Evolutionary conservation across 176 grass and related monocot species (phyloP), one percentile per base, ranked within the genome.

Genomic region (Olyra latifolia): DNA sequence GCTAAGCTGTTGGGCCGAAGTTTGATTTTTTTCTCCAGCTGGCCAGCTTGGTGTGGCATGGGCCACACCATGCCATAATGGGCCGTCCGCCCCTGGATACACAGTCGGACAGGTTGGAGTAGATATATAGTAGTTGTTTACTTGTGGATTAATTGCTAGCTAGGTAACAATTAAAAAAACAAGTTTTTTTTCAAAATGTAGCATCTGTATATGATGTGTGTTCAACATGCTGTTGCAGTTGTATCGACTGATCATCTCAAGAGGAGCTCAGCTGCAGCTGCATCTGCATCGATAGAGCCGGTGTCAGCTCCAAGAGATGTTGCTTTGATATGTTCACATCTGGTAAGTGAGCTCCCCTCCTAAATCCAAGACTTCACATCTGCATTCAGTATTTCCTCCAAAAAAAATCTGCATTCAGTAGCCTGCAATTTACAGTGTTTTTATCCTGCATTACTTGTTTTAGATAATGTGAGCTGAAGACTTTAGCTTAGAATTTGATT

Each of bases 281-380:
- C n/a, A n/a, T n/a, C 27, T 25, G 23, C 48, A 23, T 47, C 9
- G 4, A 16, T 16, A 13, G 81, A 95, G 24, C 90, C 92, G 7
- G 23, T 80, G 2, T 73, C 62, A 6, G 90, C 77, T 11, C 79
- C 90, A 15, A 85, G 39, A 6, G 79, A 84, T 57, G 56, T 91
- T 66, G 90, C 84, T 76, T 65, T 98, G n/a, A 95, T 98, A 82
- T 98, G 96, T 98, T 98, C 79, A 98, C 96, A 52, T 98, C 96
- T 85, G 96, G 95, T 98, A 91, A 82, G 54, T 69, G 0, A 74
- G 15, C 10, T 62, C 38, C 49, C 35, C 7, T 41, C 5, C 56
- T 23, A 3, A 10, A 9, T 49, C 3, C 17, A 29, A 47, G 23
- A 19, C 22, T 35, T 63, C 15, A 23, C 38, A 10, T 82, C 40